Base-by-base conservation (phyloP, 768 basidiomycete species). In the Termitomyces bulborhizus region DNA sequence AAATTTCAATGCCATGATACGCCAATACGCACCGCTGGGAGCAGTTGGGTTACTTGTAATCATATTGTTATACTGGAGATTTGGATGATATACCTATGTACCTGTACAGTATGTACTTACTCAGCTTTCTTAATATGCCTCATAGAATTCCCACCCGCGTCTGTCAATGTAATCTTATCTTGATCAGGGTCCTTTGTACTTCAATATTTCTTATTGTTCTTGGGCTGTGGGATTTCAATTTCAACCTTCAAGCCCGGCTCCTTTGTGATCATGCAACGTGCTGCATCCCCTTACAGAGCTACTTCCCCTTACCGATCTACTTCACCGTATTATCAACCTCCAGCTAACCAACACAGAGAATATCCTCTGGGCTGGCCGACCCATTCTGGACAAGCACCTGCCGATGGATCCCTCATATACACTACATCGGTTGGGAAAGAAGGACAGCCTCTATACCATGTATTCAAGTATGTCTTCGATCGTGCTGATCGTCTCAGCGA, bases 21-120 rank as follows among this genome's bases (percentile, higher is more conserved):
- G 97, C 57, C 93, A 98, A 66, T 99, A 95, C 71, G 97, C 95
- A 39, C 97, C 97, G 2, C 70, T 98, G 53, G 94, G 82, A 45
- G 93, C 88, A 18, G 80, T 95, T 43, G 81, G 76, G 18, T 73
- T 98, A 59, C 77, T 99, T 61, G 64, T 97, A 51, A 74, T 98
- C 59, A 77, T 92, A 59, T 65, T 92, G 48, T 63, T 91, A 40
- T 89, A 82, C 73, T 92, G 90, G 89, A 82, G 85, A 67, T 90
- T 91, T 65, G 72, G 75, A 56, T 77, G 68, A 70, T 63, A 57
- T 85, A 58, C 64, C 44, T 57, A 53, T 37, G 41, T 62, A 41
- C 42, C 8, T 32, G 31, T 32, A 32, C 31, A 32, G 31, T 32
- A 32, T 32, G 55, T 45, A 50, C 39, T 46, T 54, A 48, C 40